A percentile compares a stretch with the other conserved stretches of the same genome.
phyloP scores from a whole-genome alignment of 1,284 basidiomycete species.

The Fomitiporia mediterranea region DNA sequence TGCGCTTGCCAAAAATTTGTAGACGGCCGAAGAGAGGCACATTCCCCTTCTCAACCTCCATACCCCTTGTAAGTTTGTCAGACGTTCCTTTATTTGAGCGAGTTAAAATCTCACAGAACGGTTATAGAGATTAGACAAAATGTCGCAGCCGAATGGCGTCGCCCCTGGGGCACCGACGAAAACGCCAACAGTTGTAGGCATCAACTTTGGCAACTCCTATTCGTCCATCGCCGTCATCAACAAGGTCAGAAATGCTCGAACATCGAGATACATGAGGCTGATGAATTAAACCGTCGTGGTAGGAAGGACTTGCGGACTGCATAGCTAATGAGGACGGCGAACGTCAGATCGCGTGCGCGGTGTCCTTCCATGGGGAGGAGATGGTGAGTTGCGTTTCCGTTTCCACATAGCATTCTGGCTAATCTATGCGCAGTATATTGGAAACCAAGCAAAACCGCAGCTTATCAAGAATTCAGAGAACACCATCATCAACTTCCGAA shows the following conservation, averaged over 20 bases:
- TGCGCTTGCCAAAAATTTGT: not conserved
- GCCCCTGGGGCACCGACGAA: slow-evolving; percentile 30
- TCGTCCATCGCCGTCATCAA: slow-evolving; percentile 94
- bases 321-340: slow-evolving; percentile 99
- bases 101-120: not conserved
- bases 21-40: not conserved
- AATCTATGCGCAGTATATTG: slow-evolving; percentile 70
- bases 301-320: slow-evolving; percentile 88
- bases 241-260: slow-evolving; percentile 55
- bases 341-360: slow-evolving; percentile 93
- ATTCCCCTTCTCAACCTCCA: not conserved
- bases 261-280: not conserved
- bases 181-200: slow-evolving; percentile 70
- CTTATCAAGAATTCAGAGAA: slow-evolving; percentile 94
- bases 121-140: slow-evolving; percentile 1
- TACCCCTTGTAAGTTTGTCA: not conserved
- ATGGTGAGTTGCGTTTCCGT: slow-evolving; percentile 49
- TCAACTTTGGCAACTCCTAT: slow-evolving; percentile 97
- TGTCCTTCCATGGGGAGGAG: slow-evolving; percentile 90
- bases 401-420: slow-evolving; percentile 10
- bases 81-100: too few species aligned
- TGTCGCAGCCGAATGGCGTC: slow-evolving; percentile 35
- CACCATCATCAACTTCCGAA: slow-evolving; percentile 92
- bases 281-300: slow-evolving; percentile 17
- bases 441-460: slow-evolving; percentile 93